Evolutionary conservation across 2,329 filamentous ascomycete genomes (phyloP), one percentile per base, ranked within the genome.

Genomic region (Xylariales sp.): DNA sequence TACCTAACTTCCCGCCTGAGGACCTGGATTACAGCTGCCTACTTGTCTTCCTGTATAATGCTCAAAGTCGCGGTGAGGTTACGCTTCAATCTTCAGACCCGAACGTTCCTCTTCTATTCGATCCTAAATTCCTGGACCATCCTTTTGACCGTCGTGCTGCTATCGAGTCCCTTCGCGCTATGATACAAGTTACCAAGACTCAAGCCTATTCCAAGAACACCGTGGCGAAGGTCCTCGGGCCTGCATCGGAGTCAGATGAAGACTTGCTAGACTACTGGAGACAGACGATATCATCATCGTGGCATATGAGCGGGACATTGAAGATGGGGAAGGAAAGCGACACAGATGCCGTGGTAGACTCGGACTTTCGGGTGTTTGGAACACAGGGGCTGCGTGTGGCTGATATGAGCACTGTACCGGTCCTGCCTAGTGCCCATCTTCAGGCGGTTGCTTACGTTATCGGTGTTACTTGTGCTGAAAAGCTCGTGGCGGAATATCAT

Each of bases 241-340:
- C 76, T 0, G 48, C 60, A 13, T 65, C 66, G 11, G 65, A 68
- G 1, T 66, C 63, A 0, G 76, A 80, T 18, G 74, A 76, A 35
- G 74, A 80, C 40, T 59, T 83, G 11, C 51, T 67, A 8, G 55
- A 46, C 3, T 60, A 65, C 47, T 76, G 65, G 65, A 60, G 55
- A 37, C 53, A 66, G 19, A 67, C 55, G 17, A 57, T 64, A n/a
- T 61, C 54, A 20, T 72, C 65, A 3, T 72, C 60, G 39, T 79
- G 67, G 70, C 76, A 74, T 51, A 78, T 69, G 69, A 73, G 63
- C 1, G 71, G 74, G 0, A 82, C 77, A 0, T 66, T 65, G 6
- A 71, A 70, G 51, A 82, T 82, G 76, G 77, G 76, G 0, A 66
- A 57, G 43, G 25, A 40, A 0, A 62, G 53, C 2, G 66, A 70